Conservation (phyloP, 768 basidiomycete species). For the Mycena vitilis region DNA sequence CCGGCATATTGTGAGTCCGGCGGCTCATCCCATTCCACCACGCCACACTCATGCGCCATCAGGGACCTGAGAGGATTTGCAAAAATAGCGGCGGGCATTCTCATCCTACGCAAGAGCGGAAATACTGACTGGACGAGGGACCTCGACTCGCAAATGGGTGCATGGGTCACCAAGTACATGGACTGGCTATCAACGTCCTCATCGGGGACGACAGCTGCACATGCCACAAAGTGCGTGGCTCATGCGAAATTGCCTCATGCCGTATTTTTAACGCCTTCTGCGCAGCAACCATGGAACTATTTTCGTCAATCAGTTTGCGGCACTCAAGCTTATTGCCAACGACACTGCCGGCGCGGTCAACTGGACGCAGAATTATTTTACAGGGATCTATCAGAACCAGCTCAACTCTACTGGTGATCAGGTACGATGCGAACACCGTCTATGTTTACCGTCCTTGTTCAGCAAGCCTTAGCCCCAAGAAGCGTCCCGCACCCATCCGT, state of each 20-base stretch:
- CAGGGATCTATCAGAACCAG: constrained; percentile 59
- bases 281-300: constrained; percentile 75
- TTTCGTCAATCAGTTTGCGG: constrained; percentile 69
- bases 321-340: constrained; percentile 65
- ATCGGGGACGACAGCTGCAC: constrained; percentile 58
- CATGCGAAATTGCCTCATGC: neutral
- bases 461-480: constrained; percentile 61
- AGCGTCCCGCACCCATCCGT: constrained; percentile 68
- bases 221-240: constrained; percentile 59
- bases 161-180: constrained; percentile 66
- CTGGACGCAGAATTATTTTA: constrained; percentile 63
- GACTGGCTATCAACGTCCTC: constrained; percentile 63
- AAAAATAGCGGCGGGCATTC: constrained; percentile 65
- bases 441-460: neutral
- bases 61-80: constrained; percentile 66
- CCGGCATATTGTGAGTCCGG: constrained; percentile 61
- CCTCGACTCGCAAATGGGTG: constrained; percentile 58
- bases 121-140: constrained; percentile 67
- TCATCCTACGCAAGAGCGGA: constrained; percentile 62
- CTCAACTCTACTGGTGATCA: constrained; percentile 69
- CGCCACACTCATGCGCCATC: neutral
- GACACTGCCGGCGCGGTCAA: constrained; percentile 62
- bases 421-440: constrained; percentile 42
- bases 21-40: neutral
- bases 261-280: neutral